These are phyloP conservation scores for Halteria grandinella DNA, from an alignment of 73 alveolate species.

Conservation along the genomic window DNA sequence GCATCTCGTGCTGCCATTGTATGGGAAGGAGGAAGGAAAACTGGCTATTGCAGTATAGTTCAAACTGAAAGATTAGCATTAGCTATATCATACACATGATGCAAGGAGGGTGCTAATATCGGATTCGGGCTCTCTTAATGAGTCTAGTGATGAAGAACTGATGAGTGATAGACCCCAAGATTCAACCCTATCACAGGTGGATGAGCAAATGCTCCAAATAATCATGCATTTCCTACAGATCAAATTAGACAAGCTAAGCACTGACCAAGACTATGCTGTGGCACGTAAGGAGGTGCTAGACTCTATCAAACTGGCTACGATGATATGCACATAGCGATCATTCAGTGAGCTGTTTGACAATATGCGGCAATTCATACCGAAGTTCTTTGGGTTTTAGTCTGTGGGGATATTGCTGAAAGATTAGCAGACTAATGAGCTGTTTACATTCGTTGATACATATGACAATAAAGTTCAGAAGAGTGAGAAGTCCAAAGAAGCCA, in stretches of 20 bases:
- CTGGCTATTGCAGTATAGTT: slow-evolving; percentile 38
- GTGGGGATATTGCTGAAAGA: slow-evolving; percentile 47
- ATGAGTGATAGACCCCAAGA: no score
- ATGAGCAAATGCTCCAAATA: slow-evolving; percentile 30
- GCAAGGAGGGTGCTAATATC: no score
- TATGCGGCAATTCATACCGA: slow-evolving; percentile 14
- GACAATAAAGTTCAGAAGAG: slow-evolving; percentile 3
- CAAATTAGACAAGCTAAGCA: slow-evolving; percentile 36
- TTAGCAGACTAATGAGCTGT: slow-evolving; percentile 35
- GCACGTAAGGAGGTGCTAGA: slow-evolving; percentile 29
- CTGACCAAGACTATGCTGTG: slow-evolving; percentile 21
- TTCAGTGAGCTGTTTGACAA: slow-evolving; percentile 28
- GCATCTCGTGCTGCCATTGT: slow-evolving; percentile 27
- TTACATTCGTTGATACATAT: slow-evolving; percentile 23
- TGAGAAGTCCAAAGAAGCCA: slow-evolving; percentile 33
- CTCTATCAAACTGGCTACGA: slow-evolving; percentile 43
- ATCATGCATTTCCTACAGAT: slow-evolving; percentile 2
- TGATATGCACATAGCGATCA: slow-evolving; percentile 46
- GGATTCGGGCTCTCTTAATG: no score
- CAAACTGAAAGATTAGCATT: slow-evolving; percentile 11
- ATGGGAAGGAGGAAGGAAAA: slow-evolving; percentile 16
- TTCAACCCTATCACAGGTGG: slow-evolving; percentile 21
- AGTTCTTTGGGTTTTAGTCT: slow-evolving; percentile 46
- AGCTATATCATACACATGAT: no score
- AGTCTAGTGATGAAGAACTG: no score